Evolutionary conservation across 345 rosid species (phyloP), one percentile per base, ranked within the genome.

Genomic region (Rubroshorea leprosula): DNA sequence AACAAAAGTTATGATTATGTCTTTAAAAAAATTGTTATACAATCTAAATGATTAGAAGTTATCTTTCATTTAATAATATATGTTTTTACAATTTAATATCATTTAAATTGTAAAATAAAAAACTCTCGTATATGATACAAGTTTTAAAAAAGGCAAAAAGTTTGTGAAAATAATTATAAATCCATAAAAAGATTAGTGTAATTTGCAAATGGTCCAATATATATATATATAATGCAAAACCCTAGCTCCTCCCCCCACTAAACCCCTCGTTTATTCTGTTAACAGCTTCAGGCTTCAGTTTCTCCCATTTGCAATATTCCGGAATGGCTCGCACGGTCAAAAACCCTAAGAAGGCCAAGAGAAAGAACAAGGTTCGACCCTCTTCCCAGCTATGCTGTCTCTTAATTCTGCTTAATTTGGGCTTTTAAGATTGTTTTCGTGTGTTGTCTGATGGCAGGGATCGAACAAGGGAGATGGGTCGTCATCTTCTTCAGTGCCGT

Each of bases 261-360:
- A 43, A 57, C 12, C 23, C 51, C 65, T 24, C 2, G 16, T n/a
- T 5, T 7, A 0, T 11, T 18, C 0, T 11, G 10, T 43, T n/a
- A n/a, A n/a, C n/a, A n/a, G n/a, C n/a, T n/a, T n/a, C 43, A n/a
- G 1, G 38, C 55, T 13, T 8, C 26, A 19, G 26, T 23, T 16
- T 0, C 38, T 12, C 54, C n/a, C 38, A 43, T 15, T n/a, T n/a
- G n/a, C 0, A 26, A 57, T 23, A 23, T 31, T 1, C 18, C 18
- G 68, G 60, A 67, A 89, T 93, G 96, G 91, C 50, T 71, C 96
- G 92, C 56, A 72, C 69, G 70, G 0, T 85, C 4, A 80, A 78
- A 75, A 89, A 79, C 62, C 84, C 81, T 23, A 89, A 89, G 62
- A 93, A 85, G 72, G 76, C 87, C 23, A 85, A 85, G 76, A 78